Base-by-base conservation (phyloP, 2,329 filamentous ascomycete species). In the Paecilomyces dactylethromorphus region DNA sequence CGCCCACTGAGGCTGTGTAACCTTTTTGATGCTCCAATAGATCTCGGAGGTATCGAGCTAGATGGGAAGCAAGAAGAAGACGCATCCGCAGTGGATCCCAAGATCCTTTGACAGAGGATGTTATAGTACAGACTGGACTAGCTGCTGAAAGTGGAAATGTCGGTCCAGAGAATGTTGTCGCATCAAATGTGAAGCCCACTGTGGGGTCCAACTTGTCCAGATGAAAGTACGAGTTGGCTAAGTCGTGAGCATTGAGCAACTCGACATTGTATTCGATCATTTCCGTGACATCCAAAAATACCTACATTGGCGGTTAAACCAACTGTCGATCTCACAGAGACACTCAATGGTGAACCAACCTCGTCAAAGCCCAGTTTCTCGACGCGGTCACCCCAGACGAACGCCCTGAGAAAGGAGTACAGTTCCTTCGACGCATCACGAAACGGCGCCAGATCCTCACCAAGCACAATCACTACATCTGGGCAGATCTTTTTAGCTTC, bases 291-390 rank as follows among this genome's bases (percentile, higher is more conserved):
- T 97, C 91, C 75, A 90, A 74, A 68, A 87, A 90, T 3, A 87
- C 79, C 81, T 84, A 64, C 45, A 58, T 53, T 55, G 13, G 13
- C 54, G 58, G 45, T 54, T 35, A 59, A 52, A 45, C 65, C 39
- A 24, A 53, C 18, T 56, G 33, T 58, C 54, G 33, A 59, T 22
- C 12, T 57, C 22, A 53, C 53, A 57, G 39, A 52, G 51, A 31
- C 22, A 32, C 53, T 49, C 49, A 39, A 55, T 8, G 24, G 51
- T 31, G 13, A 64, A 65, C 80, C 79, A 55, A 96, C 87, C 79
- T 97, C 94, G 71, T 97, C 94, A 63, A 97, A 91, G 0, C 94
- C 93, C 29, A 97, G 78, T 22, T 89, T 84, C 75, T 97, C 92
- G 1, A 88, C 87, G 61, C 85, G 89, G 33, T 80, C 80, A 62